phyloP scores from a whole-genome alignment of 2,329 filamentous ascomycete genomes.

The Colletotrichum musicola region DNA sequence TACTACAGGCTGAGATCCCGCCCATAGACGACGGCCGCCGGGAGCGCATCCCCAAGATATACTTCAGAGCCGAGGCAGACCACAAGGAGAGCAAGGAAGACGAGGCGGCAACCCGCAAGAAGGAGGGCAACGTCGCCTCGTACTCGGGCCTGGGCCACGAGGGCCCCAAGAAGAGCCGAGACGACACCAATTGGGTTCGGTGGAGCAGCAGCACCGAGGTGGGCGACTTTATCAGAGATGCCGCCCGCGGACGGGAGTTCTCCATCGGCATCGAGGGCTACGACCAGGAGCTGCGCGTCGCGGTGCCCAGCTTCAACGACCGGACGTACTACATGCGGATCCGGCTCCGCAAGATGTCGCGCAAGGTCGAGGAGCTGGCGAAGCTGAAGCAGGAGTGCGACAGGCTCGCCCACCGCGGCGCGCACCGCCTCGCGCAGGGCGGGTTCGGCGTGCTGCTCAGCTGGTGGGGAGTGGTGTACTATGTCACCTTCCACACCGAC shows the following conservation, averaged over 20 bases:
- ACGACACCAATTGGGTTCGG: slow-evolving; percentile 75
- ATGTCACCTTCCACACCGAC: slow-evolving; percentile 77
- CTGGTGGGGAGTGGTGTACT: slow-evolving; percentile 89
- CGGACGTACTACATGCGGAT: slow-evolving; percentile 90
- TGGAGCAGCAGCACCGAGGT: slow-evolving; percentile 93
- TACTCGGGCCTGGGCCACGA: slow-evolving; percentile 80
- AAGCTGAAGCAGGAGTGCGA: slow-evolving; percentile 87
- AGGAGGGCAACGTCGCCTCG: slow-evolving; percentile 68
- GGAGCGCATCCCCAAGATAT: slow-evolving; percentile 79
- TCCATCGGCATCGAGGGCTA: slow-evolving; percentile 83
- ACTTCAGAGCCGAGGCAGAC: slow-evolving; percentile 83
- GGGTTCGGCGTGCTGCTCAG: slow-evolving; percentile 79
- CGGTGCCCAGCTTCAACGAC: slow-evolving; percentile 89
- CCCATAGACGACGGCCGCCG: slow-evolving; percentile 72
- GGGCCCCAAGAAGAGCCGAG: slow-evolving; percentile 54
- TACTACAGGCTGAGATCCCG: slow-evolving; percentile 90
- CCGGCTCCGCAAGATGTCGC: slow-evolving; percentile 78
- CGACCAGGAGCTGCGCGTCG: slow-evolving; percentile 75
- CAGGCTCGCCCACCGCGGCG: slow-evolving; percentile 78
- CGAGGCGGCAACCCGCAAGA: slow-evolving; percentile 41
- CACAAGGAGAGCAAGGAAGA: slow-evolving; percentile 52
- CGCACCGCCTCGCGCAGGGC: slow-evolving; percentile 82
- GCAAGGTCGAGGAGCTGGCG: slow-evolving; percentile 76
- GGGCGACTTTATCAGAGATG: slow-evolving; percentile 93
- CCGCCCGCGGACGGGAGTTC: slow-evolving; percentile 86